Conservation (phyloP, 148 eudicot species). For the Camellia sinensis region DNA sequence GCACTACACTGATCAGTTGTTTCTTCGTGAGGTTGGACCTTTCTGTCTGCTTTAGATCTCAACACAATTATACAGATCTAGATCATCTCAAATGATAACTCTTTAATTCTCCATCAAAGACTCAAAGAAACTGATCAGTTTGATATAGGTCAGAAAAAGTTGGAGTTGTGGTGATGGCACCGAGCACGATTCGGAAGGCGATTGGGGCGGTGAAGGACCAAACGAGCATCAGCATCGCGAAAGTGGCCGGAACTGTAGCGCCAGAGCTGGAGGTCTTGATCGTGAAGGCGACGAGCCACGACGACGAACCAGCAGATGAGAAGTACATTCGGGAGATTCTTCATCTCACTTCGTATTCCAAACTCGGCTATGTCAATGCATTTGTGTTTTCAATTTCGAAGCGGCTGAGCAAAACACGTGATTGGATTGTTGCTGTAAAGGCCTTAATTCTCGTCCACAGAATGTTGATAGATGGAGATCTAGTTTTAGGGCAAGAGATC, state of each 20-base stretch:
- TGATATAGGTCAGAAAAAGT: neutral
- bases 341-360: conserved; percentile 56
- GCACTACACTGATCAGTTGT: neutral
- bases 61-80: too few species aligned
- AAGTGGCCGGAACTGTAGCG: conserved; percentile 79
- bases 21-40: neutral
- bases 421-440: conserved; percentile 92
- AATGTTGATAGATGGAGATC: conserved; percentile 39
- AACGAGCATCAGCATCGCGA: conserved; percentile 89
- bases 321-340: conserved; percentile 73
- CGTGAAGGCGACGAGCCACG: conserved; percentile 95
- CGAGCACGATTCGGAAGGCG: conserved; percentile 73
- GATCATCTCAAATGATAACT: too few species aligned
- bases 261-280: conserved; percentile 87
- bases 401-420: conserved; percentile 73
- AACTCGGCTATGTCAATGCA: conserved; percentile 55
- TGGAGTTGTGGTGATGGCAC: conserved; percentile 38
- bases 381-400: conserved; percentile 60
- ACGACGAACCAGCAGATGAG: conserved; percentile 79
- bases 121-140: too few species aligned
- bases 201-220: conserved; percentile 93
- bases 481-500: conserved; percentile 35
- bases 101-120: too few species aligned
- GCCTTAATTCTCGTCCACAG: conserved; percentile 59
- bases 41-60: neutral